These are phyloP conservation scores for Hymenoscyphus linearis DNA, from an alignment of 2,329 filamentous ascomycete species.

Conservation along the genomic window DNA sequence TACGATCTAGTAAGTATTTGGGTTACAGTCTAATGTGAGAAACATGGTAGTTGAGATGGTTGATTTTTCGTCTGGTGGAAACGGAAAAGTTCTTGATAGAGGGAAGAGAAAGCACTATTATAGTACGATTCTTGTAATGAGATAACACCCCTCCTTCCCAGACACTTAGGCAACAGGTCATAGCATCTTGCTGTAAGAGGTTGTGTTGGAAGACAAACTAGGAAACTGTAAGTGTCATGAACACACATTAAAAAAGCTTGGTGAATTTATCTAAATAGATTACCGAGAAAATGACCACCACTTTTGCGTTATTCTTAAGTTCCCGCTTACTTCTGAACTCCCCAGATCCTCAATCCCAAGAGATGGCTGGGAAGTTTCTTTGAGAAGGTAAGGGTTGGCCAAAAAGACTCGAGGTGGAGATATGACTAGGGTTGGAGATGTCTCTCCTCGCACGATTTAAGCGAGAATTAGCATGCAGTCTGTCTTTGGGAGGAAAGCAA, in stretches of 20 bases:
- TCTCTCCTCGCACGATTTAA: not conserved
- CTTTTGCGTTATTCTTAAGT: not conserved
- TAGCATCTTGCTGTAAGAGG: not conserved
- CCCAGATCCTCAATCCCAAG: not conserved
- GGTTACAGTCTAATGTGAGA: not conserved
- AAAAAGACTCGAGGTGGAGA: not conserved
- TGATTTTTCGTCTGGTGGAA: not conserved
- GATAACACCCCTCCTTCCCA: not conserved
- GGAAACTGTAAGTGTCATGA: not conserved
- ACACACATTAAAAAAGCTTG: not conserved
- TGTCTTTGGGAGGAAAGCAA: not conserved
- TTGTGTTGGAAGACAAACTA: not conserved
- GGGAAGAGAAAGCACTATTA: too few relatives aligned
- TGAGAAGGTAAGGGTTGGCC: not conserved
- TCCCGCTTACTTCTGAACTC: too few relatives aligned
- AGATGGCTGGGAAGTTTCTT: conserved; percentile 9
- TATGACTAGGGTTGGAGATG: not conserved
- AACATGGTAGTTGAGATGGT: too few relatives aligned
- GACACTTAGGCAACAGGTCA: not conserved
- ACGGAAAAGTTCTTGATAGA: not conserved
- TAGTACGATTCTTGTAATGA: not conserved
- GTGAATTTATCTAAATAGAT: not conserved
- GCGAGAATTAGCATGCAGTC: not conserved
- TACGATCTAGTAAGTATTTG: not conserved
- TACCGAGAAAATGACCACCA: not conserved